phyloP scores from a whole-genome alignment of 768 basidiomycete species.

The Suillus discolor region DNA sequence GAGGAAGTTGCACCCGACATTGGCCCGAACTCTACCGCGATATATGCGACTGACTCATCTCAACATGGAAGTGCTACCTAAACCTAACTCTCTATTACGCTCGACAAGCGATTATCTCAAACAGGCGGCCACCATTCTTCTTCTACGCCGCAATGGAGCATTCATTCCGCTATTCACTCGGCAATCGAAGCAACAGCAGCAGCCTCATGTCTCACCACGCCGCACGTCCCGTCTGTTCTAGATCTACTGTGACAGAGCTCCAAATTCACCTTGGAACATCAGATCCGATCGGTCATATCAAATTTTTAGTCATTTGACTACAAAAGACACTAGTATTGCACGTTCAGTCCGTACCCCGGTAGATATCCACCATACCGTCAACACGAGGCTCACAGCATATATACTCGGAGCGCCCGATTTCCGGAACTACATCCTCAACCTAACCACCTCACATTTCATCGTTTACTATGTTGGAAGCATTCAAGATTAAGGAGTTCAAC shows the following conservation, averaged over 20 bases:
- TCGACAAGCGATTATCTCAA: conserved; percentile 7
- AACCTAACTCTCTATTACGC: conserved; percentile 1
- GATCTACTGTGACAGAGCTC: not conserved
- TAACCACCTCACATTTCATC: conserved; percentile 1
- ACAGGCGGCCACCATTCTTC: conserved; percentile 4
- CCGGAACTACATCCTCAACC: not conserved
- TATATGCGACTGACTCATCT: conserved; percentile 14
- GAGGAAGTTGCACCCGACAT: conserved; percentile 7
- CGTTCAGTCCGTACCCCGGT: not conserved
- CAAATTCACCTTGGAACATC: conserved; percentile 3
- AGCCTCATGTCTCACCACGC: conserved; percentile 4
- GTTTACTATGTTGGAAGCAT: conserved; percentile 61
- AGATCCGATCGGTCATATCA: conserved; percentile 5
- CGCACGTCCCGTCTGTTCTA: not conserved
- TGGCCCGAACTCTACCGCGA: conserved; percentile 18
- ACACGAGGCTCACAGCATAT: conserved; percentile 2
- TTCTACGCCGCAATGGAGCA: not conserved
- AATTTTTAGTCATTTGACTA: conserved; percentile 1
- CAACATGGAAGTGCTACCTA: conserved; percentile 16
- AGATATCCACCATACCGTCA: conserved; percentile 1
- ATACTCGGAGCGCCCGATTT: not conserved
- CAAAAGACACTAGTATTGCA: not conserved
- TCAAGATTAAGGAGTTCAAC: conserved; percentile 80
- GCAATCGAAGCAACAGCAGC: not conserved
- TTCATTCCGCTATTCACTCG: conserved; percentile 1